phyloP scores from a whole-genome alignment of 208 protist genomes.

The Wallacemonas collosoma region DNA sequence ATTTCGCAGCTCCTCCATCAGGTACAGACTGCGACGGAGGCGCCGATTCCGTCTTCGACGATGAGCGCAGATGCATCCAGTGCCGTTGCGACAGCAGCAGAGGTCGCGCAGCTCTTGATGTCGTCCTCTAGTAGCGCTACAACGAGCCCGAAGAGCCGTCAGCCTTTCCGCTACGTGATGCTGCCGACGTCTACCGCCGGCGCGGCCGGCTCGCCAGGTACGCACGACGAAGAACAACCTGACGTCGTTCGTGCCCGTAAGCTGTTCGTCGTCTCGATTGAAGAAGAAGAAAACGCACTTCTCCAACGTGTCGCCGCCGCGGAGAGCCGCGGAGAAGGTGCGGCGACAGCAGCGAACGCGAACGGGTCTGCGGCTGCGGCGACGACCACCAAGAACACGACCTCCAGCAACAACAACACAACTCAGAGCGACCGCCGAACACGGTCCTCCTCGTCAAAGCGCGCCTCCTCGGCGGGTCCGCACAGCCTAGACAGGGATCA shows the following conservation, averaged over 20 bases:
- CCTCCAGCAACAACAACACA: not conserved
- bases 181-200: not conserved
- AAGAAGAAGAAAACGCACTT: slow-evolving; percentile 13
- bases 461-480: not conserved
- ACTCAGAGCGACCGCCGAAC: not conserved
- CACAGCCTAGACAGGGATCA: not conserved
- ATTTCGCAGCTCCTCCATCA: slow-evolving; percentile 13
- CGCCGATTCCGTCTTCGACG: not conserved
- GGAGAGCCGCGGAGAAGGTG: not conserved
- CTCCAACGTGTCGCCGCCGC: not conserved
- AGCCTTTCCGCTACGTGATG: not conserved
- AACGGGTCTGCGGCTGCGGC: not conserved
- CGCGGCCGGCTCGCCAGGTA: not conserved
- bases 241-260: slow-evolving; percentile 6
- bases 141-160: not conserved
- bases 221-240: not conserved
- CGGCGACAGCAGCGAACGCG: slow-evolving; percentile 1
- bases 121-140: not conserved
- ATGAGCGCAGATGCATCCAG: slow-evolving; percentile 5
- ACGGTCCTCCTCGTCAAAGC: slow-evolving; percentile 9
- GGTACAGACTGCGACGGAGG: slow-evolving; percentile 2
- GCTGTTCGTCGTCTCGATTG: slow-evolving; percentile 7
- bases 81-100: slow-evolving; percentile 4
- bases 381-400: not conserved
- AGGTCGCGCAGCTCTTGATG: slow-evolving; percentile 6